Conservation (phyloP, 495 filamentous ascomycete genomes). For the Neurospora africana region DNA sequence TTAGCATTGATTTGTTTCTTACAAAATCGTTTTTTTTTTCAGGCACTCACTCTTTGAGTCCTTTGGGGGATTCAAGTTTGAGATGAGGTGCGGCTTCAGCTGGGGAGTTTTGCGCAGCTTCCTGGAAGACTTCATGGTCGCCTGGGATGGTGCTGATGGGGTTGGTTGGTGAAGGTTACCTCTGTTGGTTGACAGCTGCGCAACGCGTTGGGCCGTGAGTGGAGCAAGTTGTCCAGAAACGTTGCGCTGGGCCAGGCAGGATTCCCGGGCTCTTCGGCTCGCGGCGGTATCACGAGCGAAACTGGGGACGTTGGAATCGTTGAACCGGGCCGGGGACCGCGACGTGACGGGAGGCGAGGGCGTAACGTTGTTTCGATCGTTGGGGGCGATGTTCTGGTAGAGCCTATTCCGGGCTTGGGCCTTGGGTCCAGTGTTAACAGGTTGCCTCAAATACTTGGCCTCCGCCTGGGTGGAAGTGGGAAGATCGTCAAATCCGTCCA, state of each 20-base stretch:
- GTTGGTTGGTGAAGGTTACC: slow-evolving; percentile 22
- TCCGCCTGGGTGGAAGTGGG: slow-evolving; percentile 79
- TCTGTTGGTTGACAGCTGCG: slow-evolving; percentile 51
- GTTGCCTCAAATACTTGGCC: slow-evolving; percentile 70
- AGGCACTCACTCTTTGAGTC: slow-evolving; percentile 36
- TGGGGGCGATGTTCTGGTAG: slow-evolving; percentile 42
- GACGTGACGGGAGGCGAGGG: slow-evolving; percentile 45
- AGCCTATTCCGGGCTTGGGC: slow-evolving; percentile 52
- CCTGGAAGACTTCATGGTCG: slow-evolving; percentile 40
- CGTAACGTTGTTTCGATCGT: slow-evolving; percentile 34
- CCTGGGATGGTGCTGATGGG: slow-evolving; percentile 15
- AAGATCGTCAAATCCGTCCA: slow-evolving; percentile 89
- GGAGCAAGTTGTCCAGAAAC: slow-evolving; percentile 47
- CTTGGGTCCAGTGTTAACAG: slow-evolving; percentile 58
- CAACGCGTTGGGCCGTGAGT: slow-evolving; percentile 67
- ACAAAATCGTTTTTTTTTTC: background rate
- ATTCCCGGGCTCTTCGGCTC: slow-evolving; percentile 80
- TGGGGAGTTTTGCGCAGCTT: slow-evolving; percentile 44
- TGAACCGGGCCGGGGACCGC: slow-evolving; percentile 40
- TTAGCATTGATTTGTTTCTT: slow-evolving; percentile 3
- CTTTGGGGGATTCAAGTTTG: slow-evolving; percentile 37
- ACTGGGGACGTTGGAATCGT: slow-evolving; percentile 48
- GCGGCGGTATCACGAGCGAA: slow-evolving; percentile 94
- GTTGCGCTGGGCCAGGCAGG: slow-evolving; percentile 55
- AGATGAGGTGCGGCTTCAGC: slow-evolving; percentile 39